Conservation (phyloP, 345 rosid species). For the Lepidium aucheri region DNA sequence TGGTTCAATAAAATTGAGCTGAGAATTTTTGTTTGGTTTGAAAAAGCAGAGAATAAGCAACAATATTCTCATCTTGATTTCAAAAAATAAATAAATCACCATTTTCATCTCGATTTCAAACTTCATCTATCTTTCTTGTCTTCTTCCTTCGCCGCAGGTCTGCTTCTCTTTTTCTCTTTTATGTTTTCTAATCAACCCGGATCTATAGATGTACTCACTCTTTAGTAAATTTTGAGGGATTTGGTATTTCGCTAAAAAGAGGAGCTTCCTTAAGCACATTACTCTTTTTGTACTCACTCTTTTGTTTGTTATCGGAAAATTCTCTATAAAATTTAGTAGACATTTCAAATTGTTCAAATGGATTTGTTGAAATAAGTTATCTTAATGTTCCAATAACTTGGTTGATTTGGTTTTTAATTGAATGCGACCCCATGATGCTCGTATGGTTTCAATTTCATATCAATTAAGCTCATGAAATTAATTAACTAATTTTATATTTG, state of each 20-base stretch:
- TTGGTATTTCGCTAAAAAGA: neutral
- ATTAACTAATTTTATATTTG: neutral
- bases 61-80: too few relatives aligned
- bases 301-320: conserved; percentile 6
- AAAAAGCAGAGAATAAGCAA: too few relatives aligned
- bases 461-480: too few relatives aligned
- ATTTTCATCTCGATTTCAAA: too few relatives aligned
- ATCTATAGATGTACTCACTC: neutral
- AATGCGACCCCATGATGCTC: neutral
- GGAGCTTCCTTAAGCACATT: too few relatives aligned
- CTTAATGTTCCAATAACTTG: neutral
- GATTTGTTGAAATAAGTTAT: neutral
- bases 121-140: neutral
- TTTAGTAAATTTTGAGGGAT: neutral
- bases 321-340: neutral
- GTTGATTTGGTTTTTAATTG: neutral
- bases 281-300: neutral
- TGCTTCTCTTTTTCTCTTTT: neutral
- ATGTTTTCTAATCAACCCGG: neutral
- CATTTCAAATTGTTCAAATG: neutral
- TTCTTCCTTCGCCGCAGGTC: conserved; percentile 15
- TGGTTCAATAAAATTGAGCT: too few relatives aligned
- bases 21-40: too few relatives aligned
- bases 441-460: neutral
- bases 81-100: too few relatives aligned